Conservation (phyloP, 768 basidiomycete genomes). For the Rhodotorula graminis region DNA sequence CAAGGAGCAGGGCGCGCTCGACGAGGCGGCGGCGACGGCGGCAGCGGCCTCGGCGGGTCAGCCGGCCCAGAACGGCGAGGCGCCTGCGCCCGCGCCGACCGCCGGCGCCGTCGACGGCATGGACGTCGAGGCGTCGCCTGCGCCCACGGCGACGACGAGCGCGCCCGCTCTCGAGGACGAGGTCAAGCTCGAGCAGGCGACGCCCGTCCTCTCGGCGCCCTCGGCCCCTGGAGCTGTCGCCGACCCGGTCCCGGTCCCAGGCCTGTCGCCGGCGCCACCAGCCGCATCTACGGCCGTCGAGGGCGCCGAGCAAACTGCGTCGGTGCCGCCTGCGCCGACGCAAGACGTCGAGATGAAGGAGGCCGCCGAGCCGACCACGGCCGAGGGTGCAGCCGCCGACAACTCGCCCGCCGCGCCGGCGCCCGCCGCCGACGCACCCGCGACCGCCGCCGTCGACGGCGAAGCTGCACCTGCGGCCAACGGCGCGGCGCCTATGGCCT, state of each 20-base stretch:
- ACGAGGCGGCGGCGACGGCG: background rate
- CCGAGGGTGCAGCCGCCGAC: too few species aligned
- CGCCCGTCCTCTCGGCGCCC: background rate
- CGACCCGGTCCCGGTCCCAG: slow-evolving; percentile 3
- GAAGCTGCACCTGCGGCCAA: too few species aligned
- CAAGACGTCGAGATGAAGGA: slow-evolving; percentile 9
- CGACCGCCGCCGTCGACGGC: too few species aligned
- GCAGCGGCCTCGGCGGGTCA: background rate
- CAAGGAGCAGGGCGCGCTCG: background rate
- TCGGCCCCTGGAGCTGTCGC: background rate
- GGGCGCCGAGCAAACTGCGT: background rate
- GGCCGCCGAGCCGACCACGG: background rate
- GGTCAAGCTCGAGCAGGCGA: slow-evolving; percentile 23
- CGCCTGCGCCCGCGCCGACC: background rate
- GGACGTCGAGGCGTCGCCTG: background rate
- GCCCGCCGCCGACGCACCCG: background rate
- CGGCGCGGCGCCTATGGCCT: background rate
- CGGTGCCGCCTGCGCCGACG: background rate
- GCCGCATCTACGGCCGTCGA: background rate
- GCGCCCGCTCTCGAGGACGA: background rate
- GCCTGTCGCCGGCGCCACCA: background rate
- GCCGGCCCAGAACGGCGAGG: background rate
- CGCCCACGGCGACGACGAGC: background rate
- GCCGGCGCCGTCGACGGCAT: background rate
- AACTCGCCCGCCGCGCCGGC: too few species aligned